A percentile compares a stretch with the other conserved stretches of the same genome.
Conservation (phyloP, 2,329 filamentous ascomycete genomes). For the Sporothrix brunneoviolacea region DNA sequence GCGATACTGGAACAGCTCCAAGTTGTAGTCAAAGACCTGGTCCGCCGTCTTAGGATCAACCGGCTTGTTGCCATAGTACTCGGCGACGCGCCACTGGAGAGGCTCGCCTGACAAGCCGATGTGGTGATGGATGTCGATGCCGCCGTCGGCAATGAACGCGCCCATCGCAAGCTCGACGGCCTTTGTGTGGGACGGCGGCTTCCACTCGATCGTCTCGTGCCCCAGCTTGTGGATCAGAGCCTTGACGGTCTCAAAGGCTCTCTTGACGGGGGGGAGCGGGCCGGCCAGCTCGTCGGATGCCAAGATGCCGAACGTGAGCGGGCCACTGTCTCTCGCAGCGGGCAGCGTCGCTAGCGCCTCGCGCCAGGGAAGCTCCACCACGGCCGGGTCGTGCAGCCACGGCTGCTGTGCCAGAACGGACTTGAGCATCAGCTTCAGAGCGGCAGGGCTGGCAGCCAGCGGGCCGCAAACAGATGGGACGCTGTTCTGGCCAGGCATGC, state of each 20-base stretch:
- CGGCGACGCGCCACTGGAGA: conserved; percentile 34
- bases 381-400: conserved; percentile 60
- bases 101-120: conserved; percentile 50
- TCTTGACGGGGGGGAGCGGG: conserved; percentile 50
- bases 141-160: conserved; percentile 29
- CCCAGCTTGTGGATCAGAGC: conserved; percentile 42
- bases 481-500: conserved; percentile 49
- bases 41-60: conserved; percentile 22
- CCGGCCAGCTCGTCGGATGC: conserved; percentile 42
- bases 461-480: conserved; percentile 52
- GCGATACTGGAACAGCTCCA: conserved; percentile 48
- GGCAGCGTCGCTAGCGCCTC: conserved; percentile 22
- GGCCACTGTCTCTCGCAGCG: conserved; percentile 15
- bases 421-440: conserved; percentile 46
- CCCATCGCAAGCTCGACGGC: conserved; percentile 32
- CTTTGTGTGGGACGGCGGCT: conserved; percentile 42
- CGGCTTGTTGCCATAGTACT: conserved; percentile 27
- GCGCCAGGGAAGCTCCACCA: conserved; percentile 60
- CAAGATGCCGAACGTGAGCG: conserved; percentile 49
- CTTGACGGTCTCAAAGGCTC: conserved; percentile 46
- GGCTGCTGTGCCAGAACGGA: conserved; percentile 51
- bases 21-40: conserved; percentile 39
- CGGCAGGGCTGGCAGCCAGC: conserved; percentile 48
- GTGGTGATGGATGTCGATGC: conserved; percentile 34
- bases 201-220: conserved; percentile 53